phyloP scores from a whole-genome alignment of 139 green algal species.

The Pleodorina starrii region DNA sequence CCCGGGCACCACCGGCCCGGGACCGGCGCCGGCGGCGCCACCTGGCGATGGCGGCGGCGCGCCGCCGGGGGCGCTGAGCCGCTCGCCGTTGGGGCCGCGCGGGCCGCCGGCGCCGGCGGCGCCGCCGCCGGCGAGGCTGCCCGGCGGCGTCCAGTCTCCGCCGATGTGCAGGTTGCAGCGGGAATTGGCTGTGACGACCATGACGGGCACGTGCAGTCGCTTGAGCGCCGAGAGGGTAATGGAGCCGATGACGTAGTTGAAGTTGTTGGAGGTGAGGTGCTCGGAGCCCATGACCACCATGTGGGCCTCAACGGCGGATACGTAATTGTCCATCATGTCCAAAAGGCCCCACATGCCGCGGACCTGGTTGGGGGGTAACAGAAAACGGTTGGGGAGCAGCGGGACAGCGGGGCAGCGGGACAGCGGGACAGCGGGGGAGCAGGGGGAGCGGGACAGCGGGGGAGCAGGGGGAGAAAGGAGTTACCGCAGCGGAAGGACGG shows the following conservation, averaged over 20 bases:
- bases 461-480: no score
- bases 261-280: conserved; percentile 51
- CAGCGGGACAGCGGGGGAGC: no score
- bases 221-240: conserved; percentile 49
- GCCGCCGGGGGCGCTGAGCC: not conserved
- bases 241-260: conserved; percentile 53
- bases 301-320: conserved; percentile 29
- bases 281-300: conserved; percentile 48
- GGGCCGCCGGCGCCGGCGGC: not conserved
- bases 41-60: not conserved
- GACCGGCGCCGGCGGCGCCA: not conserved
- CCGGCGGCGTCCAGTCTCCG: conserved; percentile 6
- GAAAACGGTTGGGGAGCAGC: no score
- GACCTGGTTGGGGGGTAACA: conserved; percentile 22
- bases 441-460: no score
- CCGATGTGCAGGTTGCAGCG: conserved; percentile 14
- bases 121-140: not conserved
- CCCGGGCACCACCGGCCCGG: not conserved
- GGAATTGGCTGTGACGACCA: conserved; percentile 49
- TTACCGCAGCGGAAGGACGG: no score
- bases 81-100: not conserved
- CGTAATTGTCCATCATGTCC: conserved; percentile 57
- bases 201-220: conserved; percentile 45
- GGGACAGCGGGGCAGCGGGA: no score
- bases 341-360: conserved; percentile 48